Percentiles rank a stretch among this genome's conserved stretches.
Conservation (phyloP, 202 grass and related monocot genomes). For the Musa balbisiana region DNA sequence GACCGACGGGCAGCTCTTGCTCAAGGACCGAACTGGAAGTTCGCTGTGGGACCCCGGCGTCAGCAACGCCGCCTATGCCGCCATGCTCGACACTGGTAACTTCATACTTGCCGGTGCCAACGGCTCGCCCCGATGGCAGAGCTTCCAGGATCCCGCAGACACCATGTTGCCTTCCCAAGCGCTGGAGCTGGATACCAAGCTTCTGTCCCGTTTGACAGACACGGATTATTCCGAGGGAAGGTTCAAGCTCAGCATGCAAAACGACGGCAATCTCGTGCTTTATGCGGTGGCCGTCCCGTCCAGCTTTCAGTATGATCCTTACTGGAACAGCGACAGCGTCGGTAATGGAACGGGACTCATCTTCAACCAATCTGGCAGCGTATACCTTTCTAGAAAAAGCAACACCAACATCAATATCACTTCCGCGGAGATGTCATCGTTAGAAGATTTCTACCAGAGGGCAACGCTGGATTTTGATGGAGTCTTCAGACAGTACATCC, state of each 20-base stretch:
- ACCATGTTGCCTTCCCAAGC: slow-evolving; percentile 51
- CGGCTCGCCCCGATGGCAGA: slow-evolving; percentile 32
- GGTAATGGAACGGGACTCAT: slow-evolving; percentile 33
- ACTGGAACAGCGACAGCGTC: slow-evolving; percentile 18
- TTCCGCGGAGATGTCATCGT: background rate
- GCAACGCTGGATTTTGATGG: slow-evolving; percentile 53
- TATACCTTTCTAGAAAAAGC: slow-evolving; percentile 23
- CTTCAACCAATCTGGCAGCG: slow-evolving; percentile 36
- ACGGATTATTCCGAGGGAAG: slow-evolving; percentile 35
- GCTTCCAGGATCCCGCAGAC: slow-evolving; percentile 35
- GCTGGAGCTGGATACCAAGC: background rate
- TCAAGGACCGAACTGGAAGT: slow-evolving; percentile 11
- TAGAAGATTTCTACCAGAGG: slow-evolving; percentile 39
- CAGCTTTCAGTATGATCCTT: slow-evolving; percentile 7
- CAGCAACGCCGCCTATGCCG: slow-evolving; percentile 22
- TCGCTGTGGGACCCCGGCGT: slow-evolving; percentile 29
- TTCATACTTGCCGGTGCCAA: slow-evolving; percentile 31
- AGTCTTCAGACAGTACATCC: slow-evolving; percentile 44
- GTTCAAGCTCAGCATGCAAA: slow-evolving; percentile 33
- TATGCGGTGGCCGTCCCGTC: slow-evolving; percentile 23
- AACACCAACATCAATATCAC: slow-evolving; percentile 16
- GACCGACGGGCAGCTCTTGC: slow-evolving; percentile 15
- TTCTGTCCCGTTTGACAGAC: slow-evolving; percentile 32
- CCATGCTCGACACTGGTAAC: slow-evolving; percentile 45
- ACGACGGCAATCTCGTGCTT: slow-evolving; percentile 28